Conservation (phyloP, 2,329 filamentous ascomycete genomes). For the Coccinonectria pachysandricola region DNA sequence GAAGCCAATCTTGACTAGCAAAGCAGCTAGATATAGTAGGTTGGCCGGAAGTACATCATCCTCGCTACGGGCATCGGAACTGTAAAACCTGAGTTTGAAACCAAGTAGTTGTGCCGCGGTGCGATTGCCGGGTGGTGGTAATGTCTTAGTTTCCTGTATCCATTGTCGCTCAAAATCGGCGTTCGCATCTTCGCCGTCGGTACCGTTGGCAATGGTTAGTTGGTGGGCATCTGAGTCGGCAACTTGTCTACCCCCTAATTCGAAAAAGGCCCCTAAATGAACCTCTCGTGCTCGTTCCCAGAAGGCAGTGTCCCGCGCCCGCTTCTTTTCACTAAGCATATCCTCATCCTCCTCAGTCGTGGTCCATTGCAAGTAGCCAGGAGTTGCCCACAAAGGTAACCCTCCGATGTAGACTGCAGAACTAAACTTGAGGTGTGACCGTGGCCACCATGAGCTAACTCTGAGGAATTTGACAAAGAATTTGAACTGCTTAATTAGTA, state of each 20-base stretch:
- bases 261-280: conserved; percentile 79
- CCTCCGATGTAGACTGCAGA: conserved; percentile 45
- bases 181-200: conserved; percentile 33
- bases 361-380: conserved; percentile 53
- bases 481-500: conserved; percentile 81
- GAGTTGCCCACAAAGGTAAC: conserved; percentile 78
- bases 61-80: conserved; percentile 64
- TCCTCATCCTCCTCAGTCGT: conserved; percentile 60
- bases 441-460: conserved; percentile 94
- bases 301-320: conserved; percentile 62
- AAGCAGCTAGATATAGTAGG: conserved; percentile 78
- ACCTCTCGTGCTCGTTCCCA: conserved; percentile 70
- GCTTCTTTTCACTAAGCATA: conserved; percentile 43
- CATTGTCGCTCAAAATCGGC: conserved; percentile 55
- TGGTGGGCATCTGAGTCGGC: conserved; percentile 46
- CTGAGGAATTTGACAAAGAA: conserved; percentile 93
- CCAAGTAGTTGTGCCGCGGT: conserved; percentile 91
- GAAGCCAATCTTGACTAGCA: conserved; percentile 95
- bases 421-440: conserved; percentile 37
- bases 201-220: conserved; percentile 27
- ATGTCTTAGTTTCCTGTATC: conserved; percentile 69
- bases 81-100: conserved; percentile 95
- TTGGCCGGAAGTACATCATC: conserved; percentile 80
- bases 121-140: conserved; percentile 77
- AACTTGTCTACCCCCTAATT: conserved; percentile 65